A percentile compares a stretch with the other conserved stretches of the same genome.
These are phyloP conservation scores for Myxozyma geophila DNA, from an alignment of 805 yeast genomes.

Conservation along the genomic window DNA sequence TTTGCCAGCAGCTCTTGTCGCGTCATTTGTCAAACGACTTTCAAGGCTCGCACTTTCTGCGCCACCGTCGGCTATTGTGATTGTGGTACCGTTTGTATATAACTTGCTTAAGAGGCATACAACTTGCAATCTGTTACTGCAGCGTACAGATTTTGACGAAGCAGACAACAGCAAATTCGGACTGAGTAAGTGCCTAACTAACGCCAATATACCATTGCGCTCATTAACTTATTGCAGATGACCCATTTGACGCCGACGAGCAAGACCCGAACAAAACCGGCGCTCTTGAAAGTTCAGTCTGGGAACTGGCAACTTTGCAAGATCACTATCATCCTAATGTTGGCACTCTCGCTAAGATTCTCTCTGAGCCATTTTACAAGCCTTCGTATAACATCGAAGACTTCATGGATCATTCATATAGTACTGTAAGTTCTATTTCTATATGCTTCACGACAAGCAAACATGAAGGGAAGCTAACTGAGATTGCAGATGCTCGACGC, in stretches of 20 bases:
- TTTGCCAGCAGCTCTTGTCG: conserved; percentile 78
- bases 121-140: conserved; percentile 87
- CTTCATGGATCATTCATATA: conserved; percentile 88
- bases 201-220: neutral
- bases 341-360: conserved; percentile 86
- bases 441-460: conserved; percentile 61
- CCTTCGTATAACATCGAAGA: conserved; percentile 89
- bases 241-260: conserved; percentile 70
- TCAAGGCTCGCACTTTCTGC: conserved; percentile 75
- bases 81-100: conserved; percentile 87
- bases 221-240: conserved; percentile 44
- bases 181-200: conserved; percentile 8
- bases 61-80: conserved; percentile 87
- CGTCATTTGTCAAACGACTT: conserved; percentile 84
- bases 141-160: conserved; percentile 46
- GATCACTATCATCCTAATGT: conserved; percentile 94
- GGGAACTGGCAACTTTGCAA: conserved; percentile 86
- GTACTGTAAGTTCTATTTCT: conserved; percentile 48
- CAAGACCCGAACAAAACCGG: conserved; percentile 75
- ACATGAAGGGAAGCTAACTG: conserved; percentile 47
- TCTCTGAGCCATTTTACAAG: conserved; percentile 87
- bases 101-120: conserved; percentile 91
- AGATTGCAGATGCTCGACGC: conserved; percentile 54
- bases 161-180: conserved; percentile 16
- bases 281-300: conserved; percentile 83